Evolutionary conservation across 176 grass and related monocot species (phyloP).

Genomic region (Dactylis glomerata): DNA sequence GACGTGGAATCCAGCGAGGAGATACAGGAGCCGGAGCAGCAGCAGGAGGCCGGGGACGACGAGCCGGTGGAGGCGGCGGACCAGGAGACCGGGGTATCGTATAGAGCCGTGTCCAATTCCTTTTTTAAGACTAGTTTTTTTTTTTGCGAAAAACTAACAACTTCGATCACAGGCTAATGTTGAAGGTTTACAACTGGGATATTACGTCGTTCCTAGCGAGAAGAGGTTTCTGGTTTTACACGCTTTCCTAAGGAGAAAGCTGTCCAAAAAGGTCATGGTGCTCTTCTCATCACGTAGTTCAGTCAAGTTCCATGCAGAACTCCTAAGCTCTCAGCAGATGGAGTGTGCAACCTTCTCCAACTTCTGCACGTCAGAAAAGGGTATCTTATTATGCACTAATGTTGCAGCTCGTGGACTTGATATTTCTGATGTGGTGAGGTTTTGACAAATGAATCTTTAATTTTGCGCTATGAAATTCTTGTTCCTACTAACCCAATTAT

Average conservation of each 20-base stretch:
- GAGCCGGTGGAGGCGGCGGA: neutral
- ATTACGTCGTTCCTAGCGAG: slow-evolving; percentile 72
- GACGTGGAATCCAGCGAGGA: neutral
- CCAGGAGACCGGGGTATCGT: neutral
- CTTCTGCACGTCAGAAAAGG: slow-evolving; percentile 81
- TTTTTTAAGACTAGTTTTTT: neutral
- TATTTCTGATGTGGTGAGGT: slow-evolving; percentile 78
- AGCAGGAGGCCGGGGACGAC: neutral
- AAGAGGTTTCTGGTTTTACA: slow-evolving; percentile 80
- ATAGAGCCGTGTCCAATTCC: slow-evolving; percentile 17
- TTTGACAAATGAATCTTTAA: slow-evolving; percentile 2
- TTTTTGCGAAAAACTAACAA: neutral
- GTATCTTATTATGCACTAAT: slow-evolving; percentile 78
- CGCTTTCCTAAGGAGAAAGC: slow-evolving; percentile 84
- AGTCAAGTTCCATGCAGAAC: slow-evolving; percentile 75
- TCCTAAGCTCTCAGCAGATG: slow-evolving; percentile 64
- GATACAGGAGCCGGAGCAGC: neutral
- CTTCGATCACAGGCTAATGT: slow-evolving; percentile 50
- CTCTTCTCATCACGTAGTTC: slow-evolving; percentile 94
- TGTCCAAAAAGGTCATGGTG: slow-evolving; percentile 82
- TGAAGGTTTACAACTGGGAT: slow-evolving; percentile 80
- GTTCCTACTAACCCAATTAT: neutral
- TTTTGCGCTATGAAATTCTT: neutral
- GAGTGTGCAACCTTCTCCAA: slow-evolving; percentile 70
- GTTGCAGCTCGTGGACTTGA: slow-evolving; percentile 91